A percentile compares a stretch with the other conserved stretches of the same genome.
Evolutionary conservation across 805 yeast species (phyloP).

Genomic region (Komagataella pastoris): DNA sequence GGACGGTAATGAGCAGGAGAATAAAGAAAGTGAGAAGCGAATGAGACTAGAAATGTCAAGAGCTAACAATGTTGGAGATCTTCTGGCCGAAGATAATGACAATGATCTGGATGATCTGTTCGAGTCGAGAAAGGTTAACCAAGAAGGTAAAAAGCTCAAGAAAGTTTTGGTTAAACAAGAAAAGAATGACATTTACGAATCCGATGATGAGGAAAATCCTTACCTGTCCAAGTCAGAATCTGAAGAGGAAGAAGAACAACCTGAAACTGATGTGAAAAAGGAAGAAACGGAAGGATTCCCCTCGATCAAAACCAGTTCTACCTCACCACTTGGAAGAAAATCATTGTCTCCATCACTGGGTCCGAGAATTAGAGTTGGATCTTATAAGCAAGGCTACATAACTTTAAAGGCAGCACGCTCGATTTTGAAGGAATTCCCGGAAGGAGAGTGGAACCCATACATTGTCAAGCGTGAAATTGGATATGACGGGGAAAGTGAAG

Average conservation of each 20-base stretch:
- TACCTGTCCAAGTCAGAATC: conserved; percentile 61
- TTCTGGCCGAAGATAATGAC: conserved; percentile 44
- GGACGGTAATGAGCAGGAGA: conserved; percentile 94
- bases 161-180: conserved; percentile 79
- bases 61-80: conserved; percentile 52
- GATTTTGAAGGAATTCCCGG: conserved; percentile 53
- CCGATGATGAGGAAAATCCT: conserved; percentile 71
- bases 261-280: conserved; percentile 7
- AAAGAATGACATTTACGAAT: conserved; percentile 78
- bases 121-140: conserved; percentile 62
- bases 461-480: conserved; percentile 23
- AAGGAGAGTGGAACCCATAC: conserved; percentile 76
- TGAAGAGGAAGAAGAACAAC: conserved; percentile 32
- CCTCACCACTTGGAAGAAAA: conserved; percentile 6
- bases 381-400: conserved; percentile 34
- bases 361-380: conserved; percentile 25
- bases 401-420: conserved; percentile 51
- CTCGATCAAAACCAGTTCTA: conserved; percentile 3
- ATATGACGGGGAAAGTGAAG: conserved; percentile 8
- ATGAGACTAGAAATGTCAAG: conserved; percentile 75
- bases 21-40: conserved; percentile 74
- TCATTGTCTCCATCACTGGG: conserved; percentile 12
- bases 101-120: conserved; percentile 64
- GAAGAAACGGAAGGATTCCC: conserved; percentile 16
- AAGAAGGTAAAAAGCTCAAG: conserved; percentile 78